These are phyloP conservation scores for Ophiocordyceps unilateralis DNA, from an alignment of 2,329 filamentous ascomycete species.

Conservation along the genomic window DNA sequence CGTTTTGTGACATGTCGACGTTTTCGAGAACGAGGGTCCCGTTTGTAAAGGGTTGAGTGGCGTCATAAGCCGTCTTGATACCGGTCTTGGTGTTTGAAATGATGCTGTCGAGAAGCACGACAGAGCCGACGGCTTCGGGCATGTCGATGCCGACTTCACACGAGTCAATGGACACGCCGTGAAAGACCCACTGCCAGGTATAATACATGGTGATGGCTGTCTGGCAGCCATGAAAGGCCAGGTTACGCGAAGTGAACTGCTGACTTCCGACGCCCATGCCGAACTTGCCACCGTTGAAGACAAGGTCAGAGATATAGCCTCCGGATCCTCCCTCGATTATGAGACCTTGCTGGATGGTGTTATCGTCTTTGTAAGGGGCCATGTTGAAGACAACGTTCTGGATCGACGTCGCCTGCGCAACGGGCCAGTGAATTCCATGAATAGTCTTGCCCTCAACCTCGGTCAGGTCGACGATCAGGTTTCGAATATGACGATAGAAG, in stretches of 20 bases:
- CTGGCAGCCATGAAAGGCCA: slow-evolving; percentile 66
- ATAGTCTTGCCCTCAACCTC: neutral
- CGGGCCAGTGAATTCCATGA: slow-evolving; percentile 7
- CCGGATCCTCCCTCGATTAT: slow-evolving; percentile 78
- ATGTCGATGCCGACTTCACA: slow-evolving; percentile 67
- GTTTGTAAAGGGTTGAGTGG: neutral
- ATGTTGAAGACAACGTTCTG: slow-evolving; percentile 43
- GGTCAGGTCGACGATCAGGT: slow-evolving; percentile 3
- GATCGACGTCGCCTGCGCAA: slow-evolving; percentile 9
- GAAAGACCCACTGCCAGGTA: slow-evolving; percentile 80
- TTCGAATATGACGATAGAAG: slow-evolving; percentile 7
- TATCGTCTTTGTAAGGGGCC: slow-evolving; percentile 43
- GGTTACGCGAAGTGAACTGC: slow-evolving; percentile 72
- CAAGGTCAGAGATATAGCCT: slow-evolving; percentile 68
- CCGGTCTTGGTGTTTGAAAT: slow-evolving; percentile 62
- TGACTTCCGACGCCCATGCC: slow-evolving; percentile 73
- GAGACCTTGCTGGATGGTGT: slow-evolving; percentile 57
- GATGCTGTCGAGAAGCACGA: slow-evolving; percentile 65
- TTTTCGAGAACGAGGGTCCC: slow-evolving; percentile 54
- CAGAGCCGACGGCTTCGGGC: slow-evolving; percentile 60
- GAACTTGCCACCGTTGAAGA: slow-evolving; percentile 66
- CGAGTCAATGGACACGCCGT: slow-evolving; percentile 57
- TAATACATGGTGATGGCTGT: slow-evolving; percentile 82
- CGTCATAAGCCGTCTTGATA: slow-evolving; percentile 4
- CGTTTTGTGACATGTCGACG: slow-evolving; percentile 55